phyloP scores from a whole-genome alignment of 2,329 filamentous ascomycete species.

The Fusarium drepaniforme region DNA sequence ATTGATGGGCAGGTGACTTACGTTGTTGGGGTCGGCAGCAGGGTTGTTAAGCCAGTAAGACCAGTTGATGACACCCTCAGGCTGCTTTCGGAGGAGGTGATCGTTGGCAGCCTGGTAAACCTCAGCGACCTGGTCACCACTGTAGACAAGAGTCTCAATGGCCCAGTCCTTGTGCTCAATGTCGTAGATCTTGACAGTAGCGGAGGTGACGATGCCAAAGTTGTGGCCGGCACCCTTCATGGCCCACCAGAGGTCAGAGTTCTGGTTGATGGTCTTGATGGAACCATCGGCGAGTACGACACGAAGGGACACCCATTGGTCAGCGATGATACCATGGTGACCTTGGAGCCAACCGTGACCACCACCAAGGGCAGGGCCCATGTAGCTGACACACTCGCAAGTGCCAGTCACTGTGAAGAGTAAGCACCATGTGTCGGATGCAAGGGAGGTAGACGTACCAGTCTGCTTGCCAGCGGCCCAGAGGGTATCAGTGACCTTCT shows the following conservation, averaged over 20 bases:
- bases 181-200: slow-evolving; percentile 48
- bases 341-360: slow-evolving; percentile 48
- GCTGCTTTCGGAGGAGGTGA: slow-evolving; percentile 56
- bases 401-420: slow-evolving; percentile 36
- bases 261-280: slow-evolving; percentile 35
- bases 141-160: slow-evolving; percentile 56
- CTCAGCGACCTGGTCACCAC: slow-evolving; percentile 61
- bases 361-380: slow-evolving; percentile 47
- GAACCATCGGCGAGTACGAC: slow-evolving; percentile 49
- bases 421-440: background rate
- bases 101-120: slow-evolving; percentile 62
- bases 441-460: slow-evolving; percentile 43
- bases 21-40: slow-evolving; percentile 54
- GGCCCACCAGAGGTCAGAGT: slow-evolving; percentile 51
- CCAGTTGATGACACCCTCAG: slow-evolving; percentile 62
- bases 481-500: slow-evolving; percentile 59
- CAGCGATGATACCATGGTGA: slow-evolving; percentile 46
- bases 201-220: slow-evolving; percentile 49
- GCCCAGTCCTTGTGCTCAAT: slow-evolving; percentile 42
- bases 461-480: slow-evolving; percentile 65
- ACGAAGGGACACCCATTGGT: slow-evolving; percentile 49
- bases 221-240: slow-evolving; percentile 50
- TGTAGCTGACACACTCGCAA: slow-evolving; percentile 45
- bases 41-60: slow-evolving; percentile 60
- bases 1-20: slow-evolving; percentile 31